Conservation (phyloP, 768 basidiomycete species). For the Lactarius deliciosus region DNA sequence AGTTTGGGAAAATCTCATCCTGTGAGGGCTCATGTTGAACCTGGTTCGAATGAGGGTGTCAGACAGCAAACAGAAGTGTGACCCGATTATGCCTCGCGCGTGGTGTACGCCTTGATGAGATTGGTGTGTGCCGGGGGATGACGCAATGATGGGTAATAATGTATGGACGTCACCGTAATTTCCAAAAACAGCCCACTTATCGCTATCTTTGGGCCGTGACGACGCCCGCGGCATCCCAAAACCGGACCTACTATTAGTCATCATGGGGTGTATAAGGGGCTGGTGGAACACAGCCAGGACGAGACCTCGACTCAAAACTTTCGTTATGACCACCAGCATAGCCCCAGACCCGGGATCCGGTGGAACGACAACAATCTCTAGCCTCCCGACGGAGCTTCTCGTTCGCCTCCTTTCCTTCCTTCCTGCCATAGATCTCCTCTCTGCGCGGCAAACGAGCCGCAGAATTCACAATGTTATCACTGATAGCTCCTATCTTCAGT, state of each 20-base stretch:
- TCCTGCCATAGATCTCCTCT: conserved; percentile 1
- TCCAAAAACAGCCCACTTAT: no score
- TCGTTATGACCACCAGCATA: not conserved
- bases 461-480: not conserved
- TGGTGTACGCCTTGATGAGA: no score
- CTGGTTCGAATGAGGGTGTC: no score
- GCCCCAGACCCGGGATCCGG: not conserved
- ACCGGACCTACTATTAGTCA: not conserved
- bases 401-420: conserved; percentile 2
- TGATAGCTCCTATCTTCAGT: conserved; percentile 4
- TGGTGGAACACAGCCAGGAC: not conserved
- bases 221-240: not conserved
- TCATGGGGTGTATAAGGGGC: not conserved
- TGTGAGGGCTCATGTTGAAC: no score
- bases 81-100: no score
- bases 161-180: not conserved
- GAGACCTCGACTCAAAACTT: not conserved
- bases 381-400: conserved; percentile 8
- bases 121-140: no score
- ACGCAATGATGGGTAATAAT: no score
- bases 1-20: no score
- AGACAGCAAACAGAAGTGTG: no score
- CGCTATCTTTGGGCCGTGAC: not conserved
- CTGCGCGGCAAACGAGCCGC: conserved; percentile 5
- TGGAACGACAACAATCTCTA: not conserved